Conservation (phyloP, 2,329 filamentous ascomycete genomes). For the Colletotrichum karsti region DNA sequence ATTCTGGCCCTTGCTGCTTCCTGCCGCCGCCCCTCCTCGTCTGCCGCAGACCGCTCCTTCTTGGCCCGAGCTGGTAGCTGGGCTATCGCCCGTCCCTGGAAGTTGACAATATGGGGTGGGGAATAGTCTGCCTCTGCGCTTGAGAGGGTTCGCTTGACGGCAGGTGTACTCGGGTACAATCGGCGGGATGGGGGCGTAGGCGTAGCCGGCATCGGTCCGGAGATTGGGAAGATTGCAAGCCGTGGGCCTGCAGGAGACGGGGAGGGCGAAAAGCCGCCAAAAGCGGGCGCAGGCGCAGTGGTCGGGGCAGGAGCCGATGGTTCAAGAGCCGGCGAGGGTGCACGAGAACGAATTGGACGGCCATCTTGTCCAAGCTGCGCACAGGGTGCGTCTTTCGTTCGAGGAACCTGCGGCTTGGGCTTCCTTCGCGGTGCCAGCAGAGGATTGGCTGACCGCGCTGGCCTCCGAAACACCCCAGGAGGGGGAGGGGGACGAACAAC, state of each 20-base stretch:
- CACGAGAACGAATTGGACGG: not conserved
- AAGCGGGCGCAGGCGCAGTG: not conserved
- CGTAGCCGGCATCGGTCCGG: not conserved
- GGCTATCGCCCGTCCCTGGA: not conserved
- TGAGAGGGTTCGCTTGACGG: not conserved
- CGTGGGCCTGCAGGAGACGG: not conserved
- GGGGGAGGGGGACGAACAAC: not conserved
- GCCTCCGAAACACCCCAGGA: not conserved
- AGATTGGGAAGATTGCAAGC: not conserved
- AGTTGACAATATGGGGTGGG: not conserved
- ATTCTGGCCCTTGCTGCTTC: not conserved
- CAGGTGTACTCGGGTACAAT: not conserved
- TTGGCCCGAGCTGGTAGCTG: not conserved
- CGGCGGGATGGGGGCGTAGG: not conserved
- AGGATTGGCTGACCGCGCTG: not conserved
- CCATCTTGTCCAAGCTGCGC: not conserved
- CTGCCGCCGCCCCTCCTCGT: not conserved
- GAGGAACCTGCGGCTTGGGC: not conserved
- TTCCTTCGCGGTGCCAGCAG: not conserved
- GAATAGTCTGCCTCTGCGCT: not conserved
- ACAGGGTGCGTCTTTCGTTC: not conserved
- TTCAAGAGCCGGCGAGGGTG: not conserved
- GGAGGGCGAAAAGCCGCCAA: not conserved
- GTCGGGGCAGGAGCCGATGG: not conserved
- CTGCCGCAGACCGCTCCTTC: not conserved